Evolutionary conservation across 495 filamentous ascomycete species (phyloP).

Genomic region (Neurospora tetraspora): DNA sequence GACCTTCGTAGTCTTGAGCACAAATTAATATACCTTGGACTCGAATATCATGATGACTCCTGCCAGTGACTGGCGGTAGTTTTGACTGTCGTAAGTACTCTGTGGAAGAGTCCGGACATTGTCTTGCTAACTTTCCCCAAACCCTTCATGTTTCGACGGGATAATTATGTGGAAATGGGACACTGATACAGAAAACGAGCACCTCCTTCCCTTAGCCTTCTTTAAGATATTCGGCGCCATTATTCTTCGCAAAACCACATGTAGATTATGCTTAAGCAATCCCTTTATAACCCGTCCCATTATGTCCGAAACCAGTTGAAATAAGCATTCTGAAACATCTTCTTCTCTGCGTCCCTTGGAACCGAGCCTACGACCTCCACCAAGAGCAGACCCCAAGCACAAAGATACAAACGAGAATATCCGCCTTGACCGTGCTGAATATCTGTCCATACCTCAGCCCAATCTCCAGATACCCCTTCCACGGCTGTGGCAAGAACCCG

Average conservation of each 20-base stretch:
- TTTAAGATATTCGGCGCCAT: background rate
- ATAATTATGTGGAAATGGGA: background rate
- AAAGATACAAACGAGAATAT: slow-evolving; percentile 66
- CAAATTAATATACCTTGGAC: background rate
- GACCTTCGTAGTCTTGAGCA: background rate
- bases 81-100: background rate
- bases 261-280: too few species aligned
- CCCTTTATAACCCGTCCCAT: background rate
- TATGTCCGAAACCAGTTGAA: background rate
- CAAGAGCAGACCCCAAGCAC: slow-evolving; percentile 62
- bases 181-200: background rate
- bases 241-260: background rate
- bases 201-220: background rate
- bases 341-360: background rate
- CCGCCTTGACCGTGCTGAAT: slow-evolving; percentile 47
- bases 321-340: background rate
- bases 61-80: background rate
- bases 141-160: background rate
- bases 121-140: background rate
- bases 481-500: slow-evolving; percentile 48
- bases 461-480: slow-evolving; percentile 46
- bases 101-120: background rate
- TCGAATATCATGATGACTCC: background rate
- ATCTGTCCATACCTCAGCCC: slow-evolving; percentile 61
- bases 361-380: slow-evolving; percentile 36